phyloP scores from a whole-genome alignment of 768 basidiomycete species.

The Scleroderma bovista region DNA sequence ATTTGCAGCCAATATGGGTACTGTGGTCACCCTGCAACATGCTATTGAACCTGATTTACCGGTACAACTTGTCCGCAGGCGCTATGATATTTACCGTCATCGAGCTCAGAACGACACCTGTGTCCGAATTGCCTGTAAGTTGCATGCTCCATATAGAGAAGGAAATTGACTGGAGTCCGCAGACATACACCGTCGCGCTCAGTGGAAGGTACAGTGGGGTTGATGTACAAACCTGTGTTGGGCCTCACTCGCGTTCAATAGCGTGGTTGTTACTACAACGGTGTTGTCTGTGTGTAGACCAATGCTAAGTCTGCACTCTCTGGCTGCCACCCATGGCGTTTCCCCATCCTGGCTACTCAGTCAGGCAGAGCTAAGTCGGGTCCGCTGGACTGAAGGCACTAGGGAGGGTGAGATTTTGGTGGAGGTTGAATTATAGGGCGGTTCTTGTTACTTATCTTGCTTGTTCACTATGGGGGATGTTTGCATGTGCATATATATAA shows the following conservation, averaged over 20 bases:
- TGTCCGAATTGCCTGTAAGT: background rate
- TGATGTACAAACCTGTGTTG: background rate
- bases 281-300: slow-evolving; percentile 30
- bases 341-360: slow-evolving; percentile 40
- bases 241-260: background rate
- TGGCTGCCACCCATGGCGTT: slow-evolving; percentile 36
- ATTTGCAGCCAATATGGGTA: slow-evolving; percentile 17
- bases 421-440: background rate
- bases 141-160: background rate
- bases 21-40: background rate
- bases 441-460: no score
- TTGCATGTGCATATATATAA: no score
- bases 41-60: background rate
- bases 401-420: background rate
- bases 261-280: background rate
- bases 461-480: no score
- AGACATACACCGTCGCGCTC: background rate
- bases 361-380: slow-evolving; percentile 39
- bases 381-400: background rate
- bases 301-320: slow-evolving; percentile 37
- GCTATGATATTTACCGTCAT: background rate
- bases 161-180: background rate
- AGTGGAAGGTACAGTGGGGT: background rate
- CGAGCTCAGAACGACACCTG: background rate
- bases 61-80: background rate